Evolutionary conservation across 169 alveolate genomes (phyloP).

Genomic region (Plasmodium sp.): DNA sequence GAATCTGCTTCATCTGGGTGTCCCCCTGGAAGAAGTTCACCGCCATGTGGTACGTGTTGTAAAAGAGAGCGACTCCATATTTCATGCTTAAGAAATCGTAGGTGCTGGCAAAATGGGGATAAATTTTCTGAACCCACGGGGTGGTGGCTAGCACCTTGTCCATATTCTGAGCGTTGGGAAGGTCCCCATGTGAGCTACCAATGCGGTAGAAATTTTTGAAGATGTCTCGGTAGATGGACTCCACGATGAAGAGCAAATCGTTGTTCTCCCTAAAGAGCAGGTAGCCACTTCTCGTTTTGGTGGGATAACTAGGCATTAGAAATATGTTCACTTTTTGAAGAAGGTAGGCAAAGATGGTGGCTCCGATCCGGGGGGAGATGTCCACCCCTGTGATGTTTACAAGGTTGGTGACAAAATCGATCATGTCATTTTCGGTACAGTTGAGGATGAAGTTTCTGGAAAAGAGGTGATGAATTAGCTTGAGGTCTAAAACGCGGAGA

Average conservation of each 20-base stretch:
- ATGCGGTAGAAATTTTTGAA: conserved; percentile 5
- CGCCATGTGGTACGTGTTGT: not conserved
- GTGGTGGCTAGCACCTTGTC: not conserved
- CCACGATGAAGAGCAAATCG: conserved; percentile 12
- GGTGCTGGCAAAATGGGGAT: conserved; percentile 11
- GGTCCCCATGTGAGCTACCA: not conserved
- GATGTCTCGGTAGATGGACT: conserved; percentile 12
- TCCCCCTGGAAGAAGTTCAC: conserved; percentile 3
- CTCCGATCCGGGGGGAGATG: conserved; percentile 36
- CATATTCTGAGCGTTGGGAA: not conserved
- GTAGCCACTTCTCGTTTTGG: not conserved
- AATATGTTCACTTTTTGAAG: conserved; percentile 17
- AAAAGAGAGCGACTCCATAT: conserved; percentile 14
- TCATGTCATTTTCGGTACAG: conserved; percentile 30
- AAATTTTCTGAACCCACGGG: conserved; percentile 28
- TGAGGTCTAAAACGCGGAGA: conserved; percentile 9
- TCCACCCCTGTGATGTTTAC: conserved; percentile 38
- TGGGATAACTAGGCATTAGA: conserved; percentile 30
- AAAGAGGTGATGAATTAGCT: conserved; percentile 16
- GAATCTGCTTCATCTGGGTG: not conserved
- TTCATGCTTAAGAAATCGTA: conserved; percentile 39
- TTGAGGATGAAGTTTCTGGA: conserved; percentile 15
- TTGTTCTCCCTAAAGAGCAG: conserved; percentile 16
- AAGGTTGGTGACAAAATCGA: conserved; percentile 5
- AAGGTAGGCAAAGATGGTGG: conserved; percentile 6